A percentile compares a stretch with the other conserved stretches of the same genome.
Conservation (phyloP, 1,139 yeast species). For the Suhomyces panamericanus region DNA sequence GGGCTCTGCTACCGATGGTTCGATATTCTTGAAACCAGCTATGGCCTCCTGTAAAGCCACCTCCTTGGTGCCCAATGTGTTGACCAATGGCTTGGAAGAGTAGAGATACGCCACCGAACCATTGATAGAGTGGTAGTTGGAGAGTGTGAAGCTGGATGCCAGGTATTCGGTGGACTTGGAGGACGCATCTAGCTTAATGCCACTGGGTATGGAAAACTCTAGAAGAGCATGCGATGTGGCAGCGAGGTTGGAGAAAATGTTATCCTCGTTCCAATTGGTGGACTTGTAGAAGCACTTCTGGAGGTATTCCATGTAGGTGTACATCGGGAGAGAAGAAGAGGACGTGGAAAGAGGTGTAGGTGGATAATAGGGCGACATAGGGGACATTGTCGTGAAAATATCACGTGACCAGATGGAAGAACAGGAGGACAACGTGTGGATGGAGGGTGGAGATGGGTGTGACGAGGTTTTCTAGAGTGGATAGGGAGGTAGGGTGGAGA, state of each 20-base stretch:
- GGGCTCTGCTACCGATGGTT: slow-evolving; percentile 31
- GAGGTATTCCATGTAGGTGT: slow-evolving; percentile 82
- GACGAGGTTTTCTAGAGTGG: no score
- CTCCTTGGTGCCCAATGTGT: slow-evolving; percentile 52
- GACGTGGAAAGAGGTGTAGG: background rate
- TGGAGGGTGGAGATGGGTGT: no score
- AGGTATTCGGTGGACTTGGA: slow-evolving; percentile 71
- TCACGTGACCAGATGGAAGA: no score
- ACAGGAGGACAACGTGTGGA: no score
- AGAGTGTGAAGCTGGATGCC: slow-evolving; percentile 72
- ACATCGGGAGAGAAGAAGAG: slow-evolving; percentile 43
- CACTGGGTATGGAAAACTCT: slow-evolving; percentile 74
- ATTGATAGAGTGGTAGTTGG: slow-evolving; percentile 66
- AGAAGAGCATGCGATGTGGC: slow-evolving; percentile 70
- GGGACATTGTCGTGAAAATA: background rate
- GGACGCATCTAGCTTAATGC: slow-evolving; percentile 65
- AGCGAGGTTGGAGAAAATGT: slow-evolving; percentile 69
- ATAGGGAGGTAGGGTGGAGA: no score
- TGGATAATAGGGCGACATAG: background rate
- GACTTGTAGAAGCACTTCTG: slow-evolving; percentile 66
- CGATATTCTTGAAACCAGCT: slow-evolving; percentile 71
- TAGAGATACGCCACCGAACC: slow-evolving; percentile 86
- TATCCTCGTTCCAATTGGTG: slow-evolving; percentile 77
- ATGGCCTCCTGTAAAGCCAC: slow-evolving; percentile 69
- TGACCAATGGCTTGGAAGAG: slow-evolving; percentile 58